Percentiles rank a stretch among this genome's conserved stretches.
These are phyloP conservation scores for Alternaria postmessia DNA, from an alignment of 2,329 filamentous ascomycete species.

Conservation along the genomic window DNA sequence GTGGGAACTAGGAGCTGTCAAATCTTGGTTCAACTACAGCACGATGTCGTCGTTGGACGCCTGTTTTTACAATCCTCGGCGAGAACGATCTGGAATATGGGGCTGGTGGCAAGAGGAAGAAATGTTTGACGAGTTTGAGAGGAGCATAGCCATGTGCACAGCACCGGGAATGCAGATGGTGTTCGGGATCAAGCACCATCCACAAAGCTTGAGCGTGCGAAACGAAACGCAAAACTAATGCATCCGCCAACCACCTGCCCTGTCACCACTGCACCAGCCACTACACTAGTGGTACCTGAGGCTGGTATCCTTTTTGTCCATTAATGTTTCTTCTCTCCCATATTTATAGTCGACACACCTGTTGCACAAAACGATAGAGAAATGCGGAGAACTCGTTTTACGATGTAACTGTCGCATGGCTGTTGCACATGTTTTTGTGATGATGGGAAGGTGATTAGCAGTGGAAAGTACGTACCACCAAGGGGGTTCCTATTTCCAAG, in stretches of 20 bases:
- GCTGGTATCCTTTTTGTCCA: background rate
- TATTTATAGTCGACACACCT: background rate
- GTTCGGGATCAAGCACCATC: background rate
- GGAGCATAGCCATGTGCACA: background rate
- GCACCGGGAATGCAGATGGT: background rate
- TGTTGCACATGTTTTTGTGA: background rate
- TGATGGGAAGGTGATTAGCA: background rate
- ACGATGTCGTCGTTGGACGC: slow-evolving; percentile 4
- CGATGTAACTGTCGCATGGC: background rate
- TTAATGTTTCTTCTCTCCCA: background rate
- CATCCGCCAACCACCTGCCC: slow-evolving; percentile 6
- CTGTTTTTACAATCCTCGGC: background rate
- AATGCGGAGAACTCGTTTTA: background rate
- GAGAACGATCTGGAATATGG: background rate
- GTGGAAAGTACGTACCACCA: background rate
- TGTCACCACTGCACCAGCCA: slow-evolving; percentile 11
- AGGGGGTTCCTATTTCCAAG: background rate
- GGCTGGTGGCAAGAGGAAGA: background rate
- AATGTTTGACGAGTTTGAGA: background rate
- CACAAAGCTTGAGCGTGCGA: slow-evolving; percentile 5
- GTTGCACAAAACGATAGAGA: background rate
- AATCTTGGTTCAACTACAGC: background rate
- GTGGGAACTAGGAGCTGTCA: background rate
- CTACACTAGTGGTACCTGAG: background rate
- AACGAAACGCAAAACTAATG: slow-evolving; percentile 1